These are phyloP conservation scores for Psilocybe mexicana DNA, from an alignment of 1,284 basidiomycete genomes.

Conservation along the genomic window DNA sequence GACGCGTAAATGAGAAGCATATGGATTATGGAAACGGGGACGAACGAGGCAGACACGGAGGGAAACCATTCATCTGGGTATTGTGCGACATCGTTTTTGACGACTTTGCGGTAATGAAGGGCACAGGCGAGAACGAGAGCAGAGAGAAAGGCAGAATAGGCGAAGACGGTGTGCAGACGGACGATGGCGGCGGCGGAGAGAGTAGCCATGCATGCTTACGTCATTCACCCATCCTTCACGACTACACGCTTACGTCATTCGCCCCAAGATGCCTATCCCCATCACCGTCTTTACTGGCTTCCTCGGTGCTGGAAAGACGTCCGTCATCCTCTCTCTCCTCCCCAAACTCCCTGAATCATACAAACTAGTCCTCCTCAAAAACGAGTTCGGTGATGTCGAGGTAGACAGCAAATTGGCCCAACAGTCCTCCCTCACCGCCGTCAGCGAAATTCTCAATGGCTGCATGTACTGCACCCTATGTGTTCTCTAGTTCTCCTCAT, in stretches of 20 bases:
- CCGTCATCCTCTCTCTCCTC: slow-evolving; percentile 81
- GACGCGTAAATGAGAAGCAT: background rate
- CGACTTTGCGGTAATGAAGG: slow-evolving; percentile 85
- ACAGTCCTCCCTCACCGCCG: slow-evolving; percentile 79
- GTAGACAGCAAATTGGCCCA: slow-evolving; percentile 87
- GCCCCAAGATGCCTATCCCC: slow-evolving; percentile 33
- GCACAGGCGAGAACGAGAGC: slow-evolving; percentile 71
- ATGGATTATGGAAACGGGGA: slow-evolving; percentile 18
- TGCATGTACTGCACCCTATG: slow-evolving; percentile 65
- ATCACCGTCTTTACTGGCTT: slow-evolving; percentile 89
- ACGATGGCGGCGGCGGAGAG: slow-evolving; percentile 55
- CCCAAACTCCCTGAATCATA: slow-evolving; percentile 80
- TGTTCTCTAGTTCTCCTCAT: background rate
- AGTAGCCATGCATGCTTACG: slow-evolving; percentile 12
- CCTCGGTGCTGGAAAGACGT: slow-evolving; percentile 73
- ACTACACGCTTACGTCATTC: slow-evolving; percentile 1
- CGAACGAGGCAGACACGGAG: slow-evolving; percentile 89
- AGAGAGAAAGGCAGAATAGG: slow-evolving; percentile 67
- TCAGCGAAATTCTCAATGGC: slow-evolving; percentile 90
- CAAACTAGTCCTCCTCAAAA: slow-evolving; percentile 85
- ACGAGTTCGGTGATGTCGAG: slow-evolving; percentile 85
- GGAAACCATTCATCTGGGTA: slow-evolving; percentile 94
- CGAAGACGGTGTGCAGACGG: slow-evolving; percentile 71
- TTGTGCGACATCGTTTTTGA: slow-evolving; percentile 84
- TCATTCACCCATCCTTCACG: background rate